phyloP scores from a whole-genome alignment of 164 flowering plant genomes.

The Euptelea pleiosperma region DNA sequence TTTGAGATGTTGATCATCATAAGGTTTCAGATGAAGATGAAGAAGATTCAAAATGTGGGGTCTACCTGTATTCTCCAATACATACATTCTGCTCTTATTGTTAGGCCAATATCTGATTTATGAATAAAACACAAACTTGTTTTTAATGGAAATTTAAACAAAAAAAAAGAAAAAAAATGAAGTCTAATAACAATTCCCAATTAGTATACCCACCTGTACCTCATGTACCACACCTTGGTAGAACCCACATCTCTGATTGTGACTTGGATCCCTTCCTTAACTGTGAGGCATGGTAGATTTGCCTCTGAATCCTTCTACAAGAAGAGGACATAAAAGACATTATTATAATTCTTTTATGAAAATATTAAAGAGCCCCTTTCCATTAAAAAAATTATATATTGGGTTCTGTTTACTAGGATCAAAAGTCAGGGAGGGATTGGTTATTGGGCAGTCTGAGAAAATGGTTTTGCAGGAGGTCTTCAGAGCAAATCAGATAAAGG shows the following conservation, averaged over 20 bases:
- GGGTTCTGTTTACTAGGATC: too few relatives aligned
- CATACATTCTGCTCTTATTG: slow-evolving; percentile 22
- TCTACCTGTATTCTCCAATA: slow-evolving; percentile 20
- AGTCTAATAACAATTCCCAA: too few relatives aligned
- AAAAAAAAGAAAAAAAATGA: background rate
- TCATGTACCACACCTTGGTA: slow-evolving; percentile 15
- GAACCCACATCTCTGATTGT: slow-evolving; percentile 12
- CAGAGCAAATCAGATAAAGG: background rate
- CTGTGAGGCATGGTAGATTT: slow-evolving; percentile 13
- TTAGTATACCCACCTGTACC: slow-evolving; percentile 13
- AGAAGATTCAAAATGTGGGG: background rate
- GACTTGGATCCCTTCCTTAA: slow-evolving; percentile 19
- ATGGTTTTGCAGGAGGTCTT: too few relatives aligned
- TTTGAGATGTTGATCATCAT: background rate
- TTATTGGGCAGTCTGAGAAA: slow-evolving; percentile 12
- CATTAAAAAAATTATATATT: too few relatives aligned
- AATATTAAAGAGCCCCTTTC: too few relatives aligned
- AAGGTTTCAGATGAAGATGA: too few relatives aligned
- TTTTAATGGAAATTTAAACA: slow-evolving; percentile 9
- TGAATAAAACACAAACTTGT: background rate
- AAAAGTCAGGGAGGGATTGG: background rate
- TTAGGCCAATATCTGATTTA: slow-evolving; percentile 23
- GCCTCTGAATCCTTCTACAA: slow-evolving; percentile 22
- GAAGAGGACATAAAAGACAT: too few relatives aligned
- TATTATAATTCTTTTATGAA: too few relatives aligned